Base-by-base conservation (phyloP, 305 asterid species). In the Ilex paraguariensis region DNA sequence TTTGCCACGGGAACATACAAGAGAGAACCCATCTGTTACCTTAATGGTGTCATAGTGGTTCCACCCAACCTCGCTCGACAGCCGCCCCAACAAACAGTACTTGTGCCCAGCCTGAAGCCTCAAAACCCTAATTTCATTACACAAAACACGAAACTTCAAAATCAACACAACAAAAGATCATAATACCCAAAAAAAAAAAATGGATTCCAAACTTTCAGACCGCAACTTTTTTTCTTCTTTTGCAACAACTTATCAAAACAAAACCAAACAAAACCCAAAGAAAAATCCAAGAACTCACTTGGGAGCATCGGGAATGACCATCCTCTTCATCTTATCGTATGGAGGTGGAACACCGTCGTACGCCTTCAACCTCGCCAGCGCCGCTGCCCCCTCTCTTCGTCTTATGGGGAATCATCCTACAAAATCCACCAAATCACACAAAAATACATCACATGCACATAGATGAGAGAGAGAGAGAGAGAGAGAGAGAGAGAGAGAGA, bases 51-150 rank as follows among this genome's bases (percentile, higher is more conserved):
- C 97, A 58, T 84, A 90, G 54, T 90, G 87, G 75, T 93, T 93
- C 99, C 99, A 93, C 68, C 99, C 99, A 28, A 93, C 99, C 74
- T 93, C 99, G 3, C 97, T 83, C 52, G 99, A 90, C 16, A 93
- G 95, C 80, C 83, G 76, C n/a, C 99, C 99, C 85, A 93, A 62
- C 72, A 93, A 66, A 64, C 99, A 93, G 76, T 93, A 92, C 48
- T 90, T 92, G 71, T 90, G 98, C 9, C 98, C 95, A 13, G 97
- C 97, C 70, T 87, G 96, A 54, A 93, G 91, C 82, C 99, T 86
- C 93, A 93, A 72, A 45, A 93, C 99, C 95, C 97, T 93, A 56
- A n/a, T 39, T 40, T 52, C 14, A 21, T 21, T 21, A 0, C 31
- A 51, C 61, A 36, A 7, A 12, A 2, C 11, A 5, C 60, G 59